Evolutionary conservation across 192 early-diverging fungal genomes (phyloP), one percentile per base, ranked within the genome.

Genomic region (Borealophlyctis nickersoniae): DNA sequence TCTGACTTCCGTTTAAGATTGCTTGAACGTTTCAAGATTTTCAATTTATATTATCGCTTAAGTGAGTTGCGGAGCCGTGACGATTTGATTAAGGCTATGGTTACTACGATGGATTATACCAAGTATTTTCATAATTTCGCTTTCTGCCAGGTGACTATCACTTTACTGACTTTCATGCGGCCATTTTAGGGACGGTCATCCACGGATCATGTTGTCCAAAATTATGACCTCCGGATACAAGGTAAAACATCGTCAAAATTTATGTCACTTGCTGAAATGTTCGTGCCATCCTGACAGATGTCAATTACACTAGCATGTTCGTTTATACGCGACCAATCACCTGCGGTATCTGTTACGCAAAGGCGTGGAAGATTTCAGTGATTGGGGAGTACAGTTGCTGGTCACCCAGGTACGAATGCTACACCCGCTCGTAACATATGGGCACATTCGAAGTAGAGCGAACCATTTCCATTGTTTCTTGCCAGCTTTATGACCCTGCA

Each of bases 181-280:
- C 24, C 24, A 4, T 34, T 62, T 24, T 63, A 88, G 87, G 36
- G 90, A 94, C 59, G 90, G 88, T 0, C 92, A 94, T 71, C 81
- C 88, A 0, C 79, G 92, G 4, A 81, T 91, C 3, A 74, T 94
- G 2, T 63, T 94, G 2, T 89, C 88, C 29, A 94, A 94, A 67
- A 73, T 94, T 14, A 87, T 92, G 85, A 90, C 90, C 1, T 90
- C 88, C 4, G 88, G 89, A 0, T 89, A 93, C 61, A 91, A 92
- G 48, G 81, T 83, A 33, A 49, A 14, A 45, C 39, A 19, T 45
- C 19, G 39, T 45, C 39, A 45, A 7, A 7, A 45, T 13, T 45
- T 45, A 45, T 19, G n/a, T n/a, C n/a, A n/a, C n/a, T n/a, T n/a
- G n/a, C n/a, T n/a, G n/a, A n/a, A n/a, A n/a, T n/a, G n/a, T 13